Evolutionary conservation across 2,329 filamentous ascomycete genomes (phyloP).

Genomic region (Acrocalymma vagum): DNA sequence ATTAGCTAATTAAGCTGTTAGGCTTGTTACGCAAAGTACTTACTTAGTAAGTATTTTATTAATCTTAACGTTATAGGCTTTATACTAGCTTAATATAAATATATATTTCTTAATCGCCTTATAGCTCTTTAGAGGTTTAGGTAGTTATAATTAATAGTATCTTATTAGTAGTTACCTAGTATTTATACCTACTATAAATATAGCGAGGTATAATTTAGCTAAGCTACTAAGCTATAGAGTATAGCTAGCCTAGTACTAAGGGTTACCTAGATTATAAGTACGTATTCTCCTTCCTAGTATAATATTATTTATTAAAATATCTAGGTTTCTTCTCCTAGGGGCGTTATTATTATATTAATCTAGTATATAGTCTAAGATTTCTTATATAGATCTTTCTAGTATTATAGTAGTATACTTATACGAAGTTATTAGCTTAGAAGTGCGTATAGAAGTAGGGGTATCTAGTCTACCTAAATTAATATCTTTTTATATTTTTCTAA

Average conservation of each 20-base stretch:
- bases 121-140: background rate
- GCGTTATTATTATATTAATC: conserved; percentile 3
- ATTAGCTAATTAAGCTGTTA: conserved; percentile 3
- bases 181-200: conserved; percentile 5
- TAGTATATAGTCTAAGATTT: background rate
- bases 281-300: background rate
- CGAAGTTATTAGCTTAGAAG: too few species aligned
- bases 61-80: conserved; percentile 3
- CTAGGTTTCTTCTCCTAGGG: background rate
- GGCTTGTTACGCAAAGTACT: conserved; percentile 3
- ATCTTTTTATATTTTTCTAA: too few species aligned
- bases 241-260: conserved; percentile 3
- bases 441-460: too few species aligned
- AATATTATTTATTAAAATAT: conserved; percentile 5
- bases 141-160: background rate
- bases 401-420: too few species aligned
- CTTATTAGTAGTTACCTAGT: background rate
- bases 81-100: background rate
- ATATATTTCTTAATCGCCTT: background rate
- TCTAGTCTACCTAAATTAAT: too few species aligned
- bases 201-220: conserved; percentile 5
- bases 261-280: background rate
- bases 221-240: too few species aligned
- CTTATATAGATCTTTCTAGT: too few species aligned
- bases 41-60: background rate